Conservation (phyloP, 108 stramenopile species). For the Bacterosira constricta region DNA sequence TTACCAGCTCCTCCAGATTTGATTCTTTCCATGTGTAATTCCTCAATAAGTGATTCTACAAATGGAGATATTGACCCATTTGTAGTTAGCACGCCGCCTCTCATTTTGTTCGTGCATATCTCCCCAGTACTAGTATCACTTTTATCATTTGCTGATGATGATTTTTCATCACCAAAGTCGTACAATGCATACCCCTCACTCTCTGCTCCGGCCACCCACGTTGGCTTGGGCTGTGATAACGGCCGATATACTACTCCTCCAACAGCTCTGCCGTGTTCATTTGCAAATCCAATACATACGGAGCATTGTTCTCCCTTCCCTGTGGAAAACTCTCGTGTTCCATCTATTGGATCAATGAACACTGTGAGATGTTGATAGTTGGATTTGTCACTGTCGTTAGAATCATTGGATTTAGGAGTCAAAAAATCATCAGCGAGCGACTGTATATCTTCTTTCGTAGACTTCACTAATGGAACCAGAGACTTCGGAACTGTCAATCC, state of each 20-base stretch:
- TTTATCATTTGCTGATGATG: neutral
- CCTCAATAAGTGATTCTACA: conserved; percentile 44
- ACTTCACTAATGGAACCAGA: conserved; percentile 40
- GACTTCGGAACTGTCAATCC: conserved; percentile 26
- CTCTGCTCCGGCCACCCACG: conserved; percentile 58
- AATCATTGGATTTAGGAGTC: neutral
- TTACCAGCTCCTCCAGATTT: conserved; percentile 68
- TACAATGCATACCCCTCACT: conserved; percentile 39
- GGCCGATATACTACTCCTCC: conserved; percentile 68
- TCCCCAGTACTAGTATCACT: neutral
- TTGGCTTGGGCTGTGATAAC: conserved; percentile 37
- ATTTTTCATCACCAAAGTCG: conserved; percentile 15
- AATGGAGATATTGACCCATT: conserved; percentile 69
- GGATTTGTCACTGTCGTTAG: neutral
- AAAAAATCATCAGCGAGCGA: conserved; percentile 20
- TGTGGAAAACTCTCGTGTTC: conserved; percentile 65
- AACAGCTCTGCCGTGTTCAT: conserved; percentile 46
- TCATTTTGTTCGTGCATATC: neutral
- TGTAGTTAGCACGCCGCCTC: conserved; percentile 51
- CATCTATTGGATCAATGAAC: conserved; percentile 73
- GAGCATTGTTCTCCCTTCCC: conserved; percentile 67
- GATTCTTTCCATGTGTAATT: conserved; percentile 25
- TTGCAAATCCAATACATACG: conserved; percentile 65
- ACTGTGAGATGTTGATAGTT: conserved; percentile 37
- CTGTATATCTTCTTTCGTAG: conserved; percentile 27